Evolutionary conservation across 768 basidiomycete genomes (phyloP), one percentile per base, ranked within the genome.

Genomic region (Leucosporidium creatinivorum): DNA sequence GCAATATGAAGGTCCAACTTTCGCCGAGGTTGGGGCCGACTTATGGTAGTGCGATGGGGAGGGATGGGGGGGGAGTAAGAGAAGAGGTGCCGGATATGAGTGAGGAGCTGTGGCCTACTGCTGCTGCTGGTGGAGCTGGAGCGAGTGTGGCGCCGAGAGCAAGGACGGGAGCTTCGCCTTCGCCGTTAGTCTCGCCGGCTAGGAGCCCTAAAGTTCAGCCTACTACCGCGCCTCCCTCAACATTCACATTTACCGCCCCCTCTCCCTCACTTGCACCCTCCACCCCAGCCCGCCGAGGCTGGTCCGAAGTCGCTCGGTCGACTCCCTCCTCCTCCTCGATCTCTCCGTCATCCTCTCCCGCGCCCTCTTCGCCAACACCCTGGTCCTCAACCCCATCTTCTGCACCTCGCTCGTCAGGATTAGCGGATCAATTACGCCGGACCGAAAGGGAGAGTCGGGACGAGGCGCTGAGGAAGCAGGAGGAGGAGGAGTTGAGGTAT

Each of bases 1-100:
- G 65, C 12, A 30, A 66, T 55, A 60, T 49, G 30, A 71, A 68
- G 26, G 33, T 71, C 0, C 70, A 71, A 15, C 25, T 71, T 26
- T 68, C 66, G 10, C 70, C 70, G 4, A 60, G 70, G 1, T 61
- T 71, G 21, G 70, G 70, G 0, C 70, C 70, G 44, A 68, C 66
- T 3, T 71, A 71, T 49, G 66, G 70, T 7, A 44, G 10, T 44
- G 39, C 39, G 3, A 13, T 6, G 39, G 6, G 2, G 39, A 12
- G 39, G 39, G 39, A 44, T 2, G 15, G 39, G 15, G 33, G 10
- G 33, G 33, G 5, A 33, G 33, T 33, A 33, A n/a, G 33, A 36
- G 33, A 36, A 12, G 33, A 36, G 33, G 58, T 67, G 10, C 70
- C 66, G 4, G 70, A 71, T 39, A 71, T 71, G 70, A 58, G 58